These are phyloP conservation scores for Bruguiera parviflora DNA, from an alignment of 345 rosid genomes.

Conservation along the genomic window DNA sequence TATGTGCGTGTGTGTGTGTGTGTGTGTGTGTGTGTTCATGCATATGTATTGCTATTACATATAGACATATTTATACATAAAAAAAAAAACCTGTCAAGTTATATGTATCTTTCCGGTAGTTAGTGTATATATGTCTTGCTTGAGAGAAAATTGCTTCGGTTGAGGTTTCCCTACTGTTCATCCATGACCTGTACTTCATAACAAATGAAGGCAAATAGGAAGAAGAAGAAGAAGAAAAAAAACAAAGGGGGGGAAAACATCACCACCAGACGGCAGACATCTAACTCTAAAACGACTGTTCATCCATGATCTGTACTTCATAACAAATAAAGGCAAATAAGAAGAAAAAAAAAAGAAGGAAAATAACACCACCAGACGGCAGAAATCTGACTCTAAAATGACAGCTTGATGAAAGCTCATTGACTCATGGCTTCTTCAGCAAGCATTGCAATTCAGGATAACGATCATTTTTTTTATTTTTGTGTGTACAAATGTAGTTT, in stretches of 20 bases:
- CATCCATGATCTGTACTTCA: conserved; percentile 15
- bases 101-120: not conserved
- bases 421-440: conserved; percentile 12
- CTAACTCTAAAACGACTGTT: not conserved
- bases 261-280: not conserved
- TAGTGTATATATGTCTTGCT: conserved; percentile 20
- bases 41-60: too few relatives aligned
- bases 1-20: too few relatives aligned
- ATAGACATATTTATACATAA: too few relatives aligned
- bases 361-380: not conserved
- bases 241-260: not conserved
- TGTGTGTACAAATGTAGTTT: not conserved
- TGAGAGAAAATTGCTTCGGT: conserved; percentile 27
- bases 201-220: not conserved
- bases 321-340: not conserved
- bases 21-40: too few relatives aligned
- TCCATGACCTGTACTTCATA: conserved; percentile 6
- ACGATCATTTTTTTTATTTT: not conserved
- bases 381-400: conserved; percentile 28
- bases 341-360: not conserved
- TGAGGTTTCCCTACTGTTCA: conserved; percentile 27
- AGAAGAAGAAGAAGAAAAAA: not conserved
- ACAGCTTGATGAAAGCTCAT: conserved; percentile 24
- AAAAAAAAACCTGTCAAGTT: not conserved
- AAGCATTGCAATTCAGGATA: conserved; percentile 6